Percentiles rank a stretch among this genome's conserved stretches.
Evolutionary conservation across 148 eudicot genomes (phyloP).

Genomic region (Rhododendron vialii): DNA sequence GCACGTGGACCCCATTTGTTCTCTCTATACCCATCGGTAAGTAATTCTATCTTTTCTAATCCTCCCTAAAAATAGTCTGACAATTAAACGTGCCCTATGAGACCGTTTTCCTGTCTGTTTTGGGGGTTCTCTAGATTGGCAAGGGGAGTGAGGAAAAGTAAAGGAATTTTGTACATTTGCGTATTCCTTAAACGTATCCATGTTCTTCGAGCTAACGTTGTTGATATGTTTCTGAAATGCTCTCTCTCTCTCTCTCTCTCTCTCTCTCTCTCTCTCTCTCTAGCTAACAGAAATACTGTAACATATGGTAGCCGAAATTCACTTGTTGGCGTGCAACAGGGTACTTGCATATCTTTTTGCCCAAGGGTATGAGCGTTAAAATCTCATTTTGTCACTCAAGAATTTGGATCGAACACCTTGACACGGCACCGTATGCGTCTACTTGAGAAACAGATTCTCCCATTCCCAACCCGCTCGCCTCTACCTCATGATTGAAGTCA

Average conservation of each 20-base stretch:
- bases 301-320: neutral
- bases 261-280: neutral
- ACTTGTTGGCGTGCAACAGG: neutral
- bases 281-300: neutral
- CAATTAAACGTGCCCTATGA: neutral
- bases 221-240: neutral
- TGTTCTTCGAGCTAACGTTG: neutral
- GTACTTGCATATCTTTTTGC: neutral
- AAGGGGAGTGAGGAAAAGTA: neutral
- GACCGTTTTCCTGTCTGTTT: neutral
- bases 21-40: neutral
- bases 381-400: neutral
- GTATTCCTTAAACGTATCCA: neutral
- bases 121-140: neutral
- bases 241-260: neutral
- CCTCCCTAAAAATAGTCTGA: neutral
- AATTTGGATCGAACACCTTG: neutral
- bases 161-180: neutral
- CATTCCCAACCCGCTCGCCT: neutral
- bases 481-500: neutral
- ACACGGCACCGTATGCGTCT: neutral
- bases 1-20: neutral
- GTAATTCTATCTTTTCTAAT: neutral
- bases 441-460: neutral
- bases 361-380: neutral